A percentile compares a stretch with the other conserved stretches of the same genome.
Conservation (phyloP, 257 asterid species). For the Prunella vulgaris region DNA sequence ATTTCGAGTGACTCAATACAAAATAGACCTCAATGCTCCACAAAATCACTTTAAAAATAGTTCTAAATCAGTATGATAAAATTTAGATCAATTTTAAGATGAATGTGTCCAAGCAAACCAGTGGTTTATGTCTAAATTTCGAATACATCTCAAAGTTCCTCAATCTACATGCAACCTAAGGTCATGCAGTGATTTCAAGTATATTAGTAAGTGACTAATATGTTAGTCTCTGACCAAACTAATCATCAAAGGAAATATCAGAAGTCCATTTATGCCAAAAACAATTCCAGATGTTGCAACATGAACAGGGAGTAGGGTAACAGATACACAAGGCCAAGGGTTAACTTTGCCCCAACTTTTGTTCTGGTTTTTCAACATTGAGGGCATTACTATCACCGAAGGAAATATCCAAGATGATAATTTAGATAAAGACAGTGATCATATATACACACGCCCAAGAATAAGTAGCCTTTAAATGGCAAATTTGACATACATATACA, state of each 20-base stretch:
- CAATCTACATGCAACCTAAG: not conserved
- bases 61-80: not conserved
- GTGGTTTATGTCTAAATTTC: not conserved
- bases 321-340: not conserved
- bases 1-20: not conserved
- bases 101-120: not conserved
- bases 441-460: not conserved
- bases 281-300: not conserved
- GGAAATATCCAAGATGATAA: not conserved
- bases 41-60: not conserved
- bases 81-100: not conserved
- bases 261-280: not conserved
- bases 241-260: not conserved
- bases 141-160: not conserved
- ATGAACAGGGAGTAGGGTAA: not conserved
- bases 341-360: not conserved
- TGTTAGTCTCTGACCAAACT: not conserved
- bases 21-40: not conserved
- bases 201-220: not conserved
- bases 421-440: not conserved
- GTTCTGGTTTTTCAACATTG: not conserved
- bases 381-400: not conserved
- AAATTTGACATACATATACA: not conserved
- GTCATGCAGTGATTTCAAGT: not conserved
- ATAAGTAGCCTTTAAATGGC: not conserved